A percentile compares a stretch with the other conserved stretches of the same genome.
Evolutionary conservation across 2,329 filamentous ascomycete genomes (phyloP).

Genomic region (Zymoseptoria passerinii): DNA sequence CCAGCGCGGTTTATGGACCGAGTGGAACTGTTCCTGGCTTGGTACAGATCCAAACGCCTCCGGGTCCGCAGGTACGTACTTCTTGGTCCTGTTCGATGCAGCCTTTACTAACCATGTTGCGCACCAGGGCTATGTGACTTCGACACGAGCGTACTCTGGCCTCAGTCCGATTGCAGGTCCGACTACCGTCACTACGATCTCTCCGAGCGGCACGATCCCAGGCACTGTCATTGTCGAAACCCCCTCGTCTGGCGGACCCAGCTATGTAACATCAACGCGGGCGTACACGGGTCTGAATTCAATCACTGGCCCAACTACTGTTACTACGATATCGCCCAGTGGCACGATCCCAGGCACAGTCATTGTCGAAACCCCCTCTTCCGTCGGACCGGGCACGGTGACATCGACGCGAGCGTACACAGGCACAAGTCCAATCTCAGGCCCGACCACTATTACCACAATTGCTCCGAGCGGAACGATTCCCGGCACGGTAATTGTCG

Average conservation of each 20-base stretch:
- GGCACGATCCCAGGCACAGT: neutral
- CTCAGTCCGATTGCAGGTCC: neutral
- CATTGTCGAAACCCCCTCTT: neutral
- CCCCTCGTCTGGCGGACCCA: neutral
- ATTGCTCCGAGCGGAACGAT: no score
- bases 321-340: neutral
- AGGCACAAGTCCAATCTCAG: neutral
- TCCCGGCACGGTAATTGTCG: neutral
- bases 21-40: constrained; percentile 6
- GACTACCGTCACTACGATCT: neutral
- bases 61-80: neutral
- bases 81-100: neutral
- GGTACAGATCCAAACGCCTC: constrained; percentile 7
- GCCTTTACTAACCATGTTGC: neutral
- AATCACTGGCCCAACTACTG: neutral
- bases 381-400: neutral
- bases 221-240: neutral
- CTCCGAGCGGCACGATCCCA: neutral
- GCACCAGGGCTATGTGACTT: neutral
- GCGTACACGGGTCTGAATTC: neutral
- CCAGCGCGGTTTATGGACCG: constrained; percentile 4
- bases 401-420: neutral
- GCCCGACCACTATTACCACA: neutral
- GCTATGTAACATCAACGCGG: neutral
- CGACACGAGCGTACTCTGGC: neutral